Conservation (phyloP, 495 filamentous ascomycete genomes). For the Jackrogersella minutella region DNA sequence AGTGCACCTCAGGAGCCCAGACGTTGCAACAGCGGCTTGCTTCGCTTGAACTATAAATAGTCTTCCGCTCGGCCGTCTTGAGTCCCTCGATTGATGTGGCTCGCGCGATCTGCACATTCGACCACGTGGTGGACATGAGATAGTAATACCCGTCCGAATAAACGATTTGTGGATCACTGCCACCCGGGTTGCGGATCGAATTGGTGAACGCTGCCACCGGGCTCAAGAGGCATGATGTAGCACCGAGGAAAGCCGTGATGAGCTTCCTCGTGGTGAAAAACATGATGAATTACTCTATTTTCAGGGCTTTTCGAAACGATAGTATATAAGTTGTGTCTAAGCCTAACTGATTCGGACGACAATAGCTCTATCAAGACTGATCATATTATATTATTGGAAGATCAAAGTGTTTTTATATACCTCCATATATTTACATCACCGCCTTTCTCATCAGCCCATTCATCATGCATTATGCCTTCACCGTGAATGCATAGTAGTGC, state of each 20-base stretch:
- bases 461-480: neutral
- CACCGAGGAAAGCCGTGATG: conserved; percentile 12
- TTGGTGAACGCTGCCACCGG: conserved; percentile 46
- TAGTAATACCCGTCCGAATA: conserved; percentile 63
- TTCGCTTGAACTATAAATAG: conserved; percentile 53
- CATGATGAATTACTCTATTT: conserved; percentile 12
- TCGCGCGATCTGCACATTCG: conserved; percentile 58
- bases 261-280: conserved; percentile 7
- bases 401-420: neutral
- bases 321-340: neutral
- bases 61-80: conserved; percentile 55
- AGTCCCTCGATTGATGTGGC: conserved; percentile 59
- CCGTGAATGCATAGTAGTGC: neutral
- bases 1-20: conserved; percentile 65
- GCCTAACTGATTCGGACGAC: neutral
- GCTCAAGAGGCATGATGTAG: conserved; percentile 14
- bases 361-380: neutral
- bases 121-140: conserved; percentile 58
- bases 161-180: conserved; percentile 56
- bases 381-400: neutral
- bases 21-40: conserved; percentile 58
- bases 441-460: neutral
- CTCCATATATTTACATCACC: neutral
- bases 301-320: neutral
- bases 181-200: conserved; percentile 45